phyloP scores from a whole-genome alignment of 441 rosid genomes.

The Pelargonium cotyledonis region DNA sequence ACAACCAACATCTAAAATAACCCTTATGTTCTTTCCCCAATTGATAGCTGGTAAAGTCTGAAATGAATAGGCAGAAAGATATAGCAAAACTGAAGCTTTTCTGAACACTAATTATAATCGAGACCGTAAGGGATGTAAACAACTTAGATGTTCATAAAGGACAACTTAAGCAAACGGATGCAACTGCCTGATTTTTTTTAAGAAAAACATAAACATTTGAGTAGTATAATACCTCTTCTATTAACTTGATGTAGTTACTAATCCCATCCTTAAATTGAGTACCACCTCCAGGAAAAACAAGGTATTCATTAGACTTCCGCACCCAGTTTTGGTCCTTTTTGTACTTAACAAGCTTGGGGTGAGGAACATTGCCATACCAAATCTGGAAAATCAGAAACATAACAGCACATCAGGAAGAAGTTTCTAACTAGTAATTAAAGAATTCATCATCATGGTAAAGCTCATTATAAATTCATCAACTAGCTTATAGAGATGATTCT shows the following conservation, averaged over 20 bases:
- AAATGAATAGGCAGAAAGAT: neutral
- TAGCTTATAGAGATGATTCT: neutral
- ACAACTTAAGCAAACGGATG: neutral
- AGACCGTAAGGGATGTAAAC: neutral
- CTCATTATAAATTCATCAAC: neutral
- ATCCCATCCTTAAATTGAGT: constrained; percentile 86
- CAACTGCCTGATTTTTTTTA: neutral
- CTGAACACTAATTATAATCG: too few species aligned
- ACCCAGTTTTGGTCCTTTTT: constrained; percentile 93
- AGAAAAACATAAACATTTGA: too few species aligned
- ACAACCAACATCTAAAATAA: constrained; percentile 78
- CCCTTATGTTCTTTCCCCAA: constrained; percentile 67
- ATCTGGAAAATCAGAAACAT: constrained; percentile 33
- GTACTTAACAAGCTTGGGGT: constrained; percentile 85
- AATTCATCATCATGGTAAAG: neutral
- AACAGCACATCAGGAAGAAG: neutral
- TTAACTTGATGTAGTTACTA: constrained; percentile 46
- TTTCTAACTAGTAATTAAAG: neutral
- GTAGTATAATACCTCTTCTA: constrained; percentile 45
- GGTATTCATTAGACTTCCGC: constrained; percentile 48
- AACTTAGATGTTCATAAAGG: neutral
- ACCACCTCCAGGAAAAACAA: constrained; percentile 88
- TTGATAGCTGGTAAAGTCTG: constrained; percentile 58
- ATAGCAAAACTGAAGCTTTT: too few species aligned
- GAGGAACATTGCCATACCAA: constrained; percentile 82